These are phyloP conservation scores for Pseudonitzschia multiseries DNA, from an alignment of 108 stramenopile species.

Conservation along the genomic window DNA sequence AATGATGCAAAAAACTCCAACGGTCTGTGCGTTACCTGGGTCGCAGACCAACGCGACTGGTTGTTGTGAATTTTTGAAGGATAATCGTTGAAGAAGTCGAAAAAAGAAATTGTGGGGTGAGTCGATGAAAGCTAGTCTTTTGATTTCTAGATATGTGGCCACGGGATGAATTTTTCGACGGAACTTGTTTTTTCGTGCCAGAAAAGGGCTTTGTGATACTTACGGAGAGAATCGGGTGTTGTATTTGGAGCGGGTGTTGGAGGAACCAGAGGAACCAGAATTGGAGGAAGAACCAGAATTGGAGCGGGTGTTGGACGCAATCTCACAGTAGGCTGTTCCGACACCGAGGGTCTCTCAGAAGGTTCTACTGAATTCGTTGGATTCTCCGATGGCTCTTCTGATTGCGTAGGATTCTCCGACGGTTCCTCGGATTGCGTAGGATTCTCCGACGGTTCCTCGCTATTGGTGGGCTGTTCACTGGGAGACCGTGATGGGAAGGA, in stretches of 20 bases:
- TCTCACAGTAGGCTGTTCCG: background rate
- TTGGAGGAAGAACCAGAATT: too few species aligned
- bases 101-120: too few species aligned
- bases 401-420: constrained; percentile 3
- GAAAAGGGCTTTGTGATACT: background rate
- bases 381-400: constrained; percentile 14
- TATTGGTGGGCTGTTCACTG: background rate
- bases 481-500: background rate
- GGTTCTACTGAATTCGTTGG: constrained; percentile 2
- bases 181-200: background rate
- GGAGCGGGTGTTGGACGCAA: background rate
- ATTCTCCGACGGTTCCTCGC: constrained; percentile 7
- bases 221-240: background rate
- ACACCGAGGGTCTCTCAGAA: background rate
- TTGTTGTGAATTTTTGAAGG: background rate
- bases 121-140: background rate
- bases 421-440: constrained; percentile 5
- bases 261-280: too few species aligned
- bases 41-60: background rate
- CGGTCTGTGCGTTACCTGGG: background rate
- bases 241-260: background rate
- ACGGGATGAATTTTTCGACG: too few species aligned
- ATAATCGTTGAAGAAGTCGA: background rate
- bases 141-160: too few species aligned
- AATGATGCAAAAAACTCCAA: background rate